Evolutionary conservation across 257 asterid genomes (phyloP).

Genomic region (Thymus quinquecostatus): DNA sequence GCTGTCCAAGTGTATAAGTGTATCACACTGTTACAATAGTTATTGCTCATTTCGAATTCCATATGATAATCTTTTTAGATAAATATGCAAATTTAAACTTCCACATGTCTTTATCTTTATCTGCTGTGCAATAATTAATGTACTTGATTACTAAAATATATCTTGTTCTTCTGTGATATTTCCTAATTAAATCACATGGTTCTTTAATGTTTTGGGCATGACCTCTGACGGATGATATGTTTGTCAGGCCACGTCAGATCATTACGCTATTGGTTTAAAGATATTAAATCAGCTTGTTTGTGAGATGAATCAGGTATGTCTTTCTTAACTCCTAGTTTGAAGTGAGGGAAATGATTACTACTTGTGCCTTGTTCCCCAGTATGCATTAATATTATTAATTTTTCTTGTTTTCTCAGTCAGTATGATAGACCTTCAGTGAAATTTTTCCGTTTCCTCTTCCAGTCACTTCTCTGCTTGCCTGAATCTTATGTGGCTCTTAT

Average conservation of each 20-base stretch:
- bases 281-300: slow-evolving; percentile 91
- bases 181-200: slow-evolving; percentile 23
- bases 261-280: slow-evolving; percentile 90
- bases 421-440: slow-evolving; percentile 25
- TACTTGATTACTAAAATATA: slow-evolving; percentile 16
- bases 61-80: slow-evolving; percentile 19
- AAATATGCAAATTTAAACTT: slow-evolving; percentile 20
- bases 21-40: not conserved
- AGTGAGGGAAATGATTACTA: slow-evolving; percentile 19
- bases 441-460: slow-evolving; percentile 20
- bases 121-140: slow-evolving; percentile 1
- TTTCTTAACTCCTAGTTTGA: slow-evolving; percentile 28
- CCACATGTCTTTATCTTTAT: slow-evolving; percentile 1
- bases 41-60: not conserved
- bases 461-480: slow-evolving; percentile 27
- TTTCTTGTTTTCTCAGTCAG: slow-evolving; percentile 24
- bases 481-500: slow-evolving; percentile 33
- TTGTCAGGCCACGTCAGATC: slow-evolving; percentile 86
- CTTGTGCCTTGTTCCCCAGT: slow-evolving; percentile 18
- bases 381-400: slow-evolving; percentile 5
- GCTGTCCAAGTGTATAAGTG: not conserved
- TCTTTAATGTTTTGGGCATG: slow-evolving; percentile 28
- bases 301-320: slow-evolving; percentile 94
- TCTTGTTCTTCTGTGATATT: slow-evolving; percentile 3
- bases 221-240: slow-evolving; percentile 37